phyloP scores from a whole-genome alignment of 2,329 filamentous ascomycete genomes.

The Clonostachys solani region DNA sequence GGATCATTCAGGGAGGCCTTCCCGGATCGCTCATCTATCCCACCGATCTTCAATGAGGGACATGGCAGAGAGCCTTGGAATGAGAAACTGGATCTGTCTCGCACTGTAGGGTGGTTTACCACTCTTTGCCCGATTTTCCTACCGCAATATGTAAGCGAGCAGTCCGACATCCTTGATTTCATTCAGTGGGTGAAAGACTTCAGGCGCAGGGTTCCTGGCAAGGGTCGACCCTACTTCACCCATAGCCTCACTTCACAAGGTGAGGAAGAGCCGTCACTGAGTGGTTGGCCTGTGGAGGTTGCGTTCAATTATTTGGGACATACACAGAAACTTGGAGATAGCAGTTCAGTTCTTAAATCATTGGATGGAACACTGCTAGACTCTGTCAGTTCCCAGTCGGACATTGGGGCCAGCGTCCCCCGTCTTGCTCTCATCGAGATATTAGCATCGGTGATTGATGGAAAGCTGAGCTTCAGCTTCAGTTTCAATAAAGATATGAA shows the following conservation, averaged over 20 bases:
- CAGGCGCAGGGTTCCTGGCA: conserved; percentile 10
- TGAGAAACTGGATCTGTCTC: conserved; percentile 21
- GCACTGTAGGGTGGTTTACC: conserved; percentile 41
- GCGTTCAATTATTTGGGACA: conserved; percentile 5
- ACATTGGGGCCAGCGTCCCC: conserved; percentile 1
- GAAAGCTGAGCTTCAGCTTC: conserved; percentile 2
- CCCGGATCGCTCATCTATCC: conserved; percentile 17
- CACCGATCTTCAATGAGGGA: conserved; percentile 31
- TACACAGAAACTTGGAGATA: conserved; percentile 1
- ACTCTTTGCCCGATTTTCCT: conserved; percentile 20
- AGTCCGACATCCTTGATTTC: conserved; percentile 7
- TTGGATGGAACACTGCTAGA: conserved; percentile 16
- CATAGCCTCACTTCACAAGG: conserved; percentile 5
- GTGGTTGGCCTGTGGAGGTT: conserved; percentile 1
- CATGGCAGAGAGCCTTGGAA: conserved; percentile 33
- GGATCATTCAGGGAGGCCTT: conserved; percentile 28
- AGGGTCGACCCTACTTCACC: conserved; percentile 9
- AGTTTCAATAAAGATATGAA: conserved; percentile 3
- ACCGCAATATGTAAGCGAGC: conserved; percentile 5
- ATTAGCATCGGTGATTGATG: not conserved
- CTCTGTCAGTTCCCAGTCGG: conserved; percentile 2
- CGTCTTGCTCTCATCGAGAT: conserved; percentile 5
- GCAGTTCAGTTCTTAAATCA: conserved; percentile 5
- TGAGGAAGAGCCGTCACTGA: conserved; percentile 19
- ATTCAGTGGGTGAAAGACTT: conserved; percentile 13